Evolutionary conservation across 352 stramenopile species (phyloP).

Genomic region (Phytophthora niederhauseri): DNA sequence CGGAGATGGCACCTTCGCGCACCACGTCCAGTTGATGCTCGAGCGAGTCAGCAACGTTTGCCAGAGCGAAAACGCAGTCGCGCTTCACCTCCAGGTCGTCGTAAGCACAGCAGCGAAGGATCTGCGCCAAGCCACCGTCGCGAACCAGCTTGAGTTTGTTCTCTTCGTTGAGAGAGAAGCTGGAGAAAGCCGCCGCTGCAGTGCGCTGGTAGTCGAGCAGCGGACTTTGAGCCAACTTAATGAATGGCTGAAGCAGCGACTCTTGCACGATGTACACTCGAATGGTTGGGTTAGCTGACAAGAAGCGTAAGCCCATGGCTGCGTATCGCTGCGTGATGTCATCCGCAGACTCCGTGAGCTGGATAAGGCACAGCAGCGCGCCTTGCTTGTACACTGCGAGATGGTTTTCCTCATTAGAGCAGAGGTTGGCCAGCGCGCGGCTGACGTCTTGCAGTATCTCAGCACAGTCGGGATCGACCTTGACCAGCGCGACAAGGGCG

Average conservation of each 20-base stretch:
- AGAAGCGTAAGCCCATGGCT: constrained; percentile 95
- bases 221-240: constrained; percentile 91
- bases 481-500: constrained; percentile 81
- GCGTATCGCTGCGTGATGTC: constrained; percentile 96
- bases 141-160: constrained; percentile 95
- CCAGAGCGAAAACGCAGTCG: constrained; percentile 94
- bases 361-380: constrained; percentile 89
- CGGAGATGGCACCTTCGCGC: constrained; percentile 83
- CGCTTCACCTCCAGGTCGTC: constrained; percentile 92
- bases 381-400: constrained; percentile 93
- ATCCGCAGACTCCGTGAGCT: constrained; percentile 86
- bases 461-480: constrained; percentile 66
- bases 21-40: constrained; percentile 92
- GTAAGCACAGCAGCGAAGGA: constrained; percentile 92
- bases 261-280: constrained; percentile 93
- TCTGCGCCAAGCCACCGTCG: constrained; percentile 89
- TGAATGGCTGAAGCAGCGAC: constrained; percentile 90
- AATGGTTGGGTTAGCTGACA: constrained; percentile 94
- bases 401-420: constrained; percentile 96
- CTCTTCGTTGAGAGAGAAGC: constrained; percentile 92
- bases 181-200: constrained; percentile 92
- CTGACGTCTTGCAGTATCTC: constrained; percentile 96
- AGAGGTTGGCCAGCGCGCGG: constrained; percentile 93
- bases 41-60: constrained; percentile 92
- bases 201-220: constrained; percentile 94